Evolutionary conservation across 306 rosid species (phyloP).

Genomic region (Dalbergia cultrata): DNA sequence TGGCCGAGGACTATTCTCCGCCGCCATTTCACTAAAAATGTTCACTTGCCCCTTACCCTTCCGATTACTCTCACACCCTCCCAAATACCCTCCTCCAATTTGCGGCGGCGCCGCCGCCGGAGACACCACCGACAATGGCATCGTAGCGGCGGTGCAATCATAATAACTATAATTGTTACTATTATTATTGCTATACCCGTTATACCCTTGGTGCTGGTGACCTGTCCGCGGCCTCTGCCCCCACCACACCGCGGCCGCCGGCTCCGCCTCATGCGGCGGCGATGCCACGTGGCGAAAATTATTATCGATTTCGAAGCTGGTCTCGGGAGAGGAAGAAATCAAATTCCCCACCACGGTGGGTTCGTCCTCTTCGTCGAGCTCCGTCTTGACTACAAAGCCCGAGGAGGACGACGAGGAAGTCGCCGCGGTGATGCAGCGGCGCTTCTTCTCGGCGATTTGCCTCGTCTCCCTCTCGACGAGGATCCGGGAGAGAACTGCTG

Average conservation of each 20-base stretch:
- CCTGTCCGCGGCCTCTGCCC: slow-evolving; percentile 30
- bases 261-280: slow-evolving; percentile 39
- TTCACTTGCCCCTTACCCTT: slow-evolving; percentile 42
- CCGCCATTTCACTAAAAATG: slow-evolving; percentile 61
- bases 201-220: slow-evolving; percentile 34
- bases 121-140: slow-evolving; percentile 42
- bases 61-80: slow-evolving; percentile 28
- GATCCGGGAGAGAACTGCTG: slow-evolving; percentile 67
- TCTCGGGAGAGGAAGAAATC: slow-evolving; percentile 59
- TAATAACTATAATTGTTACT: not conserved
- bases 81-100: slow-evolving; percentile 34
- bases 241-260: slow-evolving; percentile 45
- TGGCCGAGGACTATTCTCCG: slow-evolving; percentile 62
- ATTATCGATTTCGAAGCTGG: slow-evolving; percentile 55
- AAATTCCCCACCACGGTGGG: slow-evolving; percentile 34
- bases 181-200: slow-evolving; percentile 9
- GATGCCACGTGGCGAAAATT: slow-evolving; percentile 28
- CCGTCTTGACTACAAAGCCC: slow-evolving; percentile 55
- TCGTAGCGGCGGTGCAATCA: slow-evolving; percentile 27
- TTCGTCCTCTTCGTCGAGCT: slow-evolving; percentile 65
- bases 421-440: slow-evolving; percentile 53
- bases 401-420: slow-evolving; percentile 59
- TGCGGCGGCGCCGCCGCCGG: slow-evolving; percentile 34
- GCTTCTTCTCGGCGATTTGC: slow-evolving; percentile 53
- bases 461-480: slow-evolving; percentile 53